phyloP scores from a whole-genome alignment of 192 early-diverging fungal species.

The Podila horticola region DNA sequence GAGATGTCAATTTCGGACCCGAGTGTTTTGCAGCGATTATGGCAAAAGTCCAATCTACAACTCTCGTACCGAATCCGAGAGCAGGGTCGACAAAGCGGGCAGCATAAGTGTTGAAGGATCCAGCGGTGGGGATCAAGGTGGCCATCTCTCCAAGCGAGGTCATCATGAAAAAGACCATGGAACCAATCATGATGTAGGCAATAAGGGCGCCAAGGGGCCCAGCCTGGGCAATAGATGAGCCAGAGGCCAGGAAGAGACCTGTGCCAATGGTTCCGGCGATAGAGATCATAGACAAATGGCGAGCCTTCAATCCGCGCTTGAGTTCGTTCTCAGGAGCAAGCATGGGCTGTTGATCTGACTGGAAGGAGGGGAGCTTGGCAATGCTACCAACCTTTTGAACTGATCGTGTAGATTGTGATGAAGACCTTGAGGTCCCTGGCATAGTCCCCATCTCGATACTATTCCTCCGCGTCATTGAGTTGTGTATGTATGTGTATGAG shows the following conservation, averaged over 20 bases:
- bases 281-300: slow-evolving; percentile 80
- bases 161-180: slow-evolving; percentile 79
- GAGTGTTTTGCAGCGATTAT: not conserved
- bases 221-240: slow-evolving; percentile 74
- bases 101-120: slow-evolving; percentile 84
- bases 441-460: slow-evolving; percentile 22
- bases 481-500: not conserved
- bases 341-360: slow-evolving; percentile 35
- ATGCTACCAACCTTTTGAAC: slow-evolving; percentile 22
- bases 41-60: slow-evolving; percentile 57
- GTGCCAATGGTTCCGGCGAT: slow-evolving; percentile 85
- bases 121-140: slow-evolving; percentile 83
- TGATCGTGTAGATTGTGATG: slow-evolving; percentile 23
- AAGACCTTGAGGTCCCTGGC: slow-evolving; percentile 10
- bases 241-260: slow-evolving; percentile 87
- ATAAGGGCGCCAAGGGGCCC: slow-evolving; percentile 85
- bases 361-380: slow-evolving; percentile 27
- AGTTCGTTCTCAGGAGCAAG: slow-evolving; percentile 45
- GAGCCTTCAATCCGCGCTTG: slow-evolving; percentile 73
- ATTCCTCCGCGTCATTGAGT: slow-evolving; percentile 14
- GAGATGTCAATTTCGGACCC: too few species aligned
- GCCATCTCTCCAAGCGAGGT: slow-evolving; percentile 91
- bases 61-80: slow-evolving; percentile 76
- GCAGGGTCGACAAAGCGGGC: slow-evolving; percentile 89
- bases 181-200: slow-evolving; percentile 76